A percentile compares a stretch with the other conserved stretches of the same genome.
These are phyloP conservation scores for Dipodascopsis uninucleata DNA, from an alignment of 805 yeast species.

Conservation along the genomic window DNA sequence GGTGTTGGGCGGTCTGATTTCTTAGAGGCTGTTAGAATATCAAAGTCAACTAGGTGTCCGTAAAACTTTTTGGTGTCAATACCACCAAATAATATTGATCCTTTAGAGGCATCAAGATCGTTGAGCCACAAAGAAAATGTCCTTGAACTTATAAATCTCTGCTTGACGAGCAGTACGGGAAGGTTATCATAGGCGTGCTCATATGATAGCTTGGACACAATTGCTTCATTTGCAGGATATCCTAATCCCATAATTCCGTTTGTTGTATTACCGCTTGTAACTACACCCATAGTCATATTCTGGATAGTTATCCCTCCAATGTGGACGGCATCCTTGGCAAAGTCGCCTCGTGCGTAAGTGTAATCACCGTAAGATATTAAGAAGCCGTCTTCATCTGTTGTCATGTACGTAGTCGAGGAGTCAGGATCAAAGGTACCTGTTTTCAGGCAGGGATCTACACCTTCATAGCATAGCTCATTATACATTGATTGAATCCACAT, in stretches of 20 bases:
- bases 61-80: constrained; percentile 59
- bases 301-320: constrained; percentile 48
- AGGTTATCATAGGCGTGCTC: constrained; percentile 63
- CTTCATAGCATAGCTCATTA: constrained; percentile 6
- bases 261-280: constrained; percentile 56
- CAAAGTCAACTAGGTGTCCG: constrained; percentile 50
- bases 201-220: constrained; percentile 24
- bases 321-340: constrained; percentile 60
- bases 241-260: constrained; percentile 48
- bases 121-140: constrained; percentile 61
- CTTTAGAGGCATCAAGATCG: constrained; percentile 29
- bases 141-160: constrained; percentile 51
- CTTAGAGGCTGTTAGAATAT: constrained; percentile 30
- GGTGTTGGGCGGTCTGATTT: no score
- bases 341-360: constrained; percentile 47
- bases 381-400: constrained; percentile 28
- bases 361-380: constrained; percentile 44
- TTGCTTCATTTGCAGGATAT: constrained; percentile 34
- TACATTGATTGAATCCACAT: constrained; percentile 48
- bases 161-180: constrained; percentile 55
- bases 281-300: constrained; percentile 69
- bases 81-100: constrained; percentile 61
- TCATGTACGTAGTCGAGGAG: constrained; percentile 2
- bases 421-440: constrained; percentile 6
- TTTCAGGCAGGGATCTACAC: constrained; percentile 7